Evolutionary conservation across 2,329 filamentous ascomycete genomes (phyloP).

Genomic region (Waltergamsia citrina): DNA sequence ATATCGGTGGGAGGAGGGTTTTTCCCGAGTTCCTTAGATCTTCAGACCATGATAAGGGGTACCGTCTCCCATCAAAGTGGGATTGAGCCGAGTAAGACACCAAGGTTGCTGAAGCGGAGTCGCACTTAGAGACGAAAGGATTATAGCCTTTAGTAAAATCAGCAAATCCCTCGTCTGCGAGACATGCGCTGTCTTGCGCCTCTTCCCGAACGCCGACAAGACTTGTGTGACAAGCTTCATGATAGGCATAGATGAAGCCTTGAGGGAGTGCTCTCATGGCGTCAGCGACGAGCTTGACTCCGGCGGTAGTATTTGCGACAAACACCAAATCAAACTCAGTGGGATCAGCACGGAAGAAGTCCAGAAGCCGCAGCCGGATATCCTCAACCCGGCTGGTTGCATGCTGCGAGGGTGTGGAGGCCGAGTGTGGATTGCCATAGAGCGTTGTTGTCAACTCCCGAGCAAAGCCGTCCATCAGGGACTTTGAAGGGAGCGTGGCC

Average conservation of each 20-base stretch:
- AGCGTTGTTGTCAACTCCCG: constrained; percentile 69
- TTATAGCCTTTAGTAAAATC: constrained; percentile 46
- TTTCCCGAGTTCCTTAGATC: constrained; percentile 25
- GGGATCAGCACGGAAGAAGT: constrained; percentile 74
- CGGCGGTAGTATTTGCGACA: constrained; percentile 85
- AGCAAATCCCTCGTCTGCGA: constrained; percentile 55
- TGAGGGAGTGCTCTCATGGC: constrained; percentile 55
- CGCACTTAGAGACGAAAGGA: constrained; percentile 6
- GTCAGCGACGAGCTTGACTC: constrained; percentile 78
- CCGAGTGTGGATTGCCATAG: constrained; percentile 89
- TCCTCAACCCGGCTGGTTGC: constrained; percentile 69
- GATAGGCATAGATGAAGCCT: constrained; percentile 80
- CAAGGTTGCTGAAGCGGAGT: constrained; percentile 21
- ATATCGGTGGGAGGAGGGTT: constrained; percentile 25
- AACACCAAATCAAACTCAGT: constrained; percentile 81
- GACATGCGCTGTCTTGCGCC: constrained; percentile 54
- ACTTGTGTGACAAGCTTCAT: constrained; percentile 79
- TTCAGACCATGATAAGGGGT: constrained; percentile 61
- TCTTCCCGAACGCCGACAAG: constrained; percentile 72
- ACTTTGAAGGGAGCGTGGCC: constrained; percentile 76
- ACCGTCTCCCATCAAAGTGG: constrained; percentile 76
- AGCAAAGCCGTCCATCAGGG: constrained; percentile 70
- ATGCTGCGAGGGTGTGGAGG: constrained; percentile 69
- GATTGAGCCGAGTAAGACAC: constrained; percentile 89
- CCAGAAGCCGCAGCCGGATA: constrained; percentile 58